Conservation (phyloP, 495 filamentous ascomycete genomes). For the Penicillium malachiteum region DNA sequence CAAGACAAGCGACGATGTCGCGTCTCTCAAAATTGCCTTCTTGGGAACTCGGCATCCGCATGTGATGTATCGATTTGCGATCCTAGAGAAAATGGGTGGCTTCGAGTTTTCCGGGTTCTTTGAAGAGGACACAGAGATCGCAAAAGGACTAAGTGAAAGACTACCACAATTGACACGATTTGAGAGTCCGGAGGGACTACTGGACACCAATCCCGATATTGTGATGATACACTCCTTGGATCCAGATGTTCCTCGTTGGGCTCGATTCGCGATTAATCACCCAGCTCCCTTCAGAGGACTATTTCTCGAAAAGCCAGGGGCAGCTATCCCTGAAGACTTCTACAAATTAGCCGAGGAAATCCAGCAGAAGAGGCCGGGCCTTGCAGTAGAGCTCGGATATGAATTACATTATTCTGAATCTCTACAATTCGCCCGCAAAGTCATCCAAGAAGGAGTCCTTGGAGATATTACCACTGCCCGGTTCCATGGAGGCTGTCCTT, state of each 20-base stretch:
- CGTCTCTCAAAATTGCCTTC: constrained; percentile 16
- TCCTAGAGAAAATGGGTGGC: constrained; percentile 16
- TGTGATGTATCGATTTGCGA: constrained; percentile 18
- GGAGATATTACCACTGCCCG: not conserved
- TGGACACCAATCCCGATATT: constrained; percentile 17
- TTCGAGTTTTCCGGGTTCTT: constrained; percentile 18
- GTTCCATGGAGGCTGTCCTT: constrained; percentile 1
- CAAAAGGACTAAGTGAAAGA: constrained; percentile 5
- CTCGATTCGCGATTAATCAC: constrained; percentile 16
- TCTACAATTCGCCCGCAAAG: not conserved
- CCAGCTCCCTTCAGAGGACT: constrained; percentile 11
- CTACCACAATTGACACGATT: constrained; percentile 15
- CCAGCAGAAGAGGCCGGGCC: not conserved
- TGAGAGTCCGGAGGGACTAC: constrained; percentile 3
- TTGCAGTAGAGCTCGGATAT: not conserved
- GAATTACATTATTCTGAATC: constrained; percentile 2
- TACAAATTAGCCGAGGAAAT: not conserved
- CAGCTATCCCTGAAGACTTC: not conserved
- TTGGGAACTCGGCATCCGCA: constrained; percentile 15
- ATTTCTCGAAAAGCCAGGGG: constrained; percentile 10
- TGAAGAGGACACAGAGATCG: constrained; percentile 13
- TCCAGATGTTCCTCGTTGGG: constrained; percentile 18
- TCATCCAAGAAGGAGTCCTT: not conserved
- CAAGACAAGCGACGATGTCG: not conserved
- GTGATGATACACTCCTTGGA: constrained; percentile 19